A percentile compares a stretch with the other conserved stretches of the same genome.
Conservation (phyloP, 2,329 filamentous ascomycete species). For the Fusarium floridanum region DNA sequence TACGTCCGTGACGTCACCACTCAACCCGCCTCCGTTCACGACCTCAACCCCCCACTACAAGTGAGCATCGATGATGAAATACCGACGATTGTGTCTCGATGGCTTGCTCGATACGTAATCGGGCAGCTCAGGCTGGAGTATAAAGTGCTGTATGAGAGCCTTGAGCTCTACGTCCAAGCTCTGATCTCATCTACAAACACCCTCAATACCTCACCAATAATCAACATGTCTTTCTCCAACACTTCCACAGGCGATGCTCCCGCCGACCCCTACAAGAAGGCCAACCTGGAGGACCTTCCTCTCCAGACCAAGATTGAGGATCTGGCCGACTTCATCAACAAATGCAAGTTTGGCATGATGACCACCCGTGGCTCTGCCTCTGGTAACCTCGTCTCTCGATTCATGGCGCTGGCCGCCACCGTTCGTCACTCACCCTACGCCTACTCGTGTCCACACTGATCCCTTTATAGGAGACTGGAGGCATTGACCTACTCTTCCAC, state of each 20-base stretch:
- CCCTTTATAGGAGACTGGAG: slow-evolving; percentile 74
- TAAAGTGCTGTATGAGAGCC: slow-evolving; percentile 30
- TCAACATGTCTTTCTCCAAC: slow-evolving; percentile 63
- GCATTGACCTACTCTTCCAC: slow-evolving; percentile 88
- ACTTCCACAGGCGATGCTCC: slow-evolving; percentile 71
- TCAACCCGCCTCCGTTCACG: slow-evolving; percentile 20
- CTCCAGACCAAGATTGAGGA: slow-evolving; percentile 83
- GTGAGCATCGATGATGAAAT: slow-evolving; percentile 47
- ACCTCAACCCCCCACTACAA: slow-evolving; percentile 26
- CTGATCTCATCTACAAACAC: slow-evolving; percentile 25
- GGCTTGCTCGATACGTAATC: slow-evolving; percentile 34
- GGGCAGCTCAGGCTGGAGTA: slow-evolving; percentile 21
- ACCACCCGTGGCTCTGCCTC: slow-evolving; percentile 78
- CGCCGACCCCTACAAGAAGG: slow-evolving; percentile 84
- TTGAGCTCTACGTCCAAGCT: slow-evolving; percentile 9
- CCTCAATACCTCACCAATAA: slow-evolving; percentile 2
- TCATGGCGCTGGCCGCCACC: slow-evolving; percentile 86
- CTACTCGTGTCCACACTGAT: not conserved
- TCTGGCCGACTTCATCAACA: slow-evolving; percentile 76
- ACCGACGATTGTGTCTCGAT: slow-evolving; percentile 39
- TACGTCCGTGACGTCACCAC: slow-evolving; percentile 36
- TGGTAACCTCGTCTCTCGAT: slow-evolving; percentile 80
- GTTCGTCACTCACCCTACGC: slow-evolving; percentile 58
- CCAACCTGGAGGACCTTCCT: slow-evolving; percentile 72
- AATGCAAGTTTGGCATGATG: slow-evolving; percentile 89